Evolutionary conservation across 768 basidiomycete genomes (phyloP).

Genomic region (Tulasnella sp.): DNA sequence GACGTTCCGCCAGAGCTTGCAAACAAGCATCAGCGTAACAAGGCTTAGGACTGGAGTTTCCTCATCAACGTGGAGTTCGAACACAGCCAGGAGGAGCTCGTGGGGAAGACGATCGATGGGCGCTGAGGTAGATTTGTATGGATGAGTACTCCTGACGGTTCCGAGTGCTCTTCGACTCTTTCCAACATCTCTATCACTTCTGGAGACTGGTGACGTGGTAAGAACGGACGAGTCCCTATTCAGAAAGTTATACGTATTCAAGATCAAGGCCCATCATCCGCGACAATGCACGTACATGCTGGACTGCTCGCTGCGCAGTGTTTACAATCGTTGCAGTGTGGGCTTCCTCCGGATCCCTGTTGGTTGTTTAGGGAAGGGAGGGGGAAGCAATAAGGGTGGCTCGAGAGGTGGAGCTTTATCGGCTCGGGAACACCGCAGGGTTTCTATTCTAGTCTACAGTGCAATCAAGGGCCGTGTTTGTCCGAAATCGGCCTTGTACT

Average conservation of each 20-base stretch:
- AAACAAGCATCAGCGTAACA: neutral
- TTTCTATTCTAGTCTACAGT: no score
- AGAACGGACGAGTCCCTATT: neutral
- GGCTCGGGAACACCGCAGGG: neutral
- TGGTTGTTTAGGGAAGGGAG: neutral
- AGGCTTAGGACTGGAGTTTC: neutral
- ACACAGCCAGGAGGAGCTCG: neutral
- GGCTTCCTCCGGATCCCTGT: neutral
- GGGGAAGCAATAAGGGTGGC: neutral
- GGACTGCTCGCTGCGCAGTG: neutral
- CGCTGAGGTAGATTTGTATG: no score
- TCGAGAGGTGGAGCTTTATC: neutral
- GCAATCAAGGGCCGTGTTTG: no score
- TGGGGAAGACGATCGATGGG: neutral
- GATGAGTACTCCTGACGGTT: neutral
- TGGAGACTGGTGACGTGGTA: neutral
- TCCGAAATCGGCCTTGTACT: no score
- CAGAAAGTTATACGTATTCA: neutral
- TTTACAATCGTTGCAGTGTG: neutral
- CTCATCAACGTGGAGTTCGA: neutral
- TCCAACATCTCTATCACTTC: neutral
- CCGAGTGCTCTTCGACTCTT: neutral
- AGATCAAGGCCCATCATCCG: neutral
- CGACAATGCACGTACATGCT: neutral
- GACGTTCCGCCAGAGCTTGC: neutral